These are phyloP conservation scores for Anisogramma anomala DNA, from an alignment of 2,329 filamentous ascomycete genomes.

Conservation along the genomic window DNA sequence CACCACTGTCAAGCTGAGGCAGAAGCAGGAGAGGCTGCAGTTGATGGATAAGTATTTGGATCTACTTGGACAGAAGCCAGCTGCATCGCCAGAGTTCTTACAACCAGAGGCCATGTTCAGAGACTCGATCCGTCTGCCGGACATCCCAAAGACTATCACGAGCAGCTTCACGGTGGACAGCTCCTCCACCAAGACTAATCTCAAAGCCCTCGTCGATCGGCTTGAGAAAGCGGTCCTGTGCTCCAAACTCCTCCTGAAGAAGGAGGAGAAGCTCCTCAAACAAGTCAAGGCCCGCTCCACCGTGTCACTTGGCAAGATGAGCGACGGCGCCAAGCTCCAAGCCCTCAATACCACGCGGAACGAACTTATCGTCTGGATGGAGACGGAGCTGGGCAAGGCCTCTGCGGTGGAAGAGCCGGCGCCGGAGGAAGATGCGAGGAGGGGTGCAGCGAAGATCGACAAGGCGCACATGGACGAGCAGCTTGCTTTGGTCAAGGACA, in stretches of 20 bases:
- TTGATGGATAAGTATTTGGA: conserved; percentile 41
- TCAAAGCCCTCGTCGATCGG: conserved; percentile 36
- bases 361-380: conserved; percentile 55
- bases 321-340: conserved; percentile 31
- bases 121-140: conserved; percentile 32
- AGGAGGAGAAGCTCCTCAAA: conserved; percentile 43
- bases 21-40: conserved; percentile 38
- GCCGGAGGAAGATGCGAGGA: conserved; percentile 15
- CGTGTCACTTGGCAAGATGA: conserved; percentile 25
- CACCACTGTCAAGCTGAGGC: conserved; percentile 37
- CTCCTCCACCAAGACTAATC: conserved; percentile 26
- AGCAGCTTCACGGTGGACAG: conserved; percentile 36
- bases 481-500: conserved; percentile 37
- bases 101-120: conserved; percentile 36
- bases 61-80: conserved; percentile 38
- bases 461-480: conserved; percentile 26
- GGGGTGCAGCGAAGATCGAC: conserved; percentile 6
- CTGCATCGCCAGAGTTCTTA: conserved; percentile 38
- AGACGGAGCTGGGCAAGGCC: conserved; percentile 46
- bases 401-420: conserved; percentile 21
- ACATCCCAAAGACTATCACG: conserved; percentile 40
- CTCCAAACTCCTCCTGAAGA: conserved; percentile 44
- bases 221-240: conserved; percentile 48
- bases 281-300: conserved; percentile 32
- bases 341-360: conserved; percentile 46